Conservation (phyloP, 306 rosid genomes). For the Rosa lucieae region DNA sequence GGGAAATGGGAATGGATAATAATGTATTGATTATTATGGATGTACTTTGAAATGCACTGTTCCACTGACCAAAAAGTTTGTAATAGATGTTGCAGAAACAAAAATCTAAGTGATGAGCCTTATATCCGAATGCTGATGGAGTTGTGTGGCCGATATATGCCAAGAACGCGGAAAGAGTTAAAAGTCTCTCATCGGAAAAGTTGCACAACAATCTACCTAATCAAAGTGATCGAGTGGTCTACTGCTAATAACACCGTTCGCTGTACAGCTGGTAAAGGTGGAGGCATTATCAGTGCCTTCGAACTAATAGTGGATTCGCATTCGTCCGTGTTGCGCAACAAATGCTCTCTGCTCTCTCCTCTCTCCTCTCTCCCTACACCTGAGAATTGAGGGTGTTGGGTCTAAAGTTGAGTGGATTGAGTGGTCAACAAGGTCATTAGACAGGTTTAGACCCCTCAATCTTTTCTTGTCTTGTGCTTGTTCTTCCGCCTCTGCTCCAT, state of each 20-base stretch:
- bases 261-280: neutral
- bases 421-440: slow-evolving; percentile 73
- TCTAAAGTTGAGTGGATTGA: slow-evolving; percentile 61
- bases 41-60: slow-evolving; percentile 55
- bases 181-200: neutral
- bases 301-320: neutral
- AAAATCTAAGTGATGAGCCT: slow-evolving; percentile 12
- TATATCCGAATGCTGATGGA: neutral
- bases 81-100: slow-evolving; percentile 31
- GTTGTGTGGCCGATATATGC: neutral
- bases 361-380: slow-evolving; percentile 27
- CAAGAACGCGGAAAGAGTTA: neutral
- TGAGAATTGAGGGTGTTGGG: slow-evolving; percentile 22
- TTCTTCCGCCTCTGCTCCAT: slow-evolving; percentile 28
- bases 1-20: slow-evolving; percentile 35
- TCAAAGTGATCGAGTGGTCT: neutral
- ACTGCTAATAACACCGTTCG: neutral
- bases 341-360: slow-evolving; percentile 13
- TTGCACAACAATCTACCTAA: neutral
- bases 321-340: neutral
- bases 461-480: slow-evolving; percentile 65
- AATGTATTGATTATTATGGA: slow-evolving; percentile 23
- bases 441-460: slow-evolving; percentile 57
- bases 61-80: slow-evolving; percentile 47
- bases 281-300: slow-evolving; percentile 3